Evolutionary conservation across 495 filamentous ascomycete genomes (phyloP).

Genomic region (Penicillium malachiteum): DNA sequence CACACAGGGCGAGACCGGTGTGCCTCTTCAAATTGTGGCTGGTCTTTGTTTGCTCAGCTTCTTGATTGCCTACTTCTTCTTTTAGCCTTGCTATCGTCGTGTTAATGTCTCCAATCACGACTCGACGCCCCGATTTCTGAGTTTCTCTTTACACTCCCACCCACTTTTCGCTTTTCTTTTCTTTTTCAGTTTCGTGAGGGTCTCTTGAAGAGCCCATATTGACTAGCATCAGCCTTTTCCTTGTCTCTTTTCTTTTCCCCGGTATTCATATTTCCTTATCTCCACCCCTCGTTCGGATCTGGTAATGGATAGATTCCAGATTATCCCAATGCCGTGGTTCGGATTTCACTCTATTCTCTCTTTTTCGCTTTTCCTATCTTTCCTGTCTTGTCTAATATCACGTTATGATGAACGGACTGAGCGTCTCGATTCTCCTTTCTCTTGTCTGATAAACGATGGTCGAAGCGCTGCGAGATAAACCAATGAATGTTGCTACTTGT

Average conservation of each 20-base stretch:
- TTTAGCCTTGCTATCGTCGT: constrained; percentile 52
- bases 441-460: constrained; percentile 24
- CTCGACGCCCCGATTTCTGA: constrained; percentile 19
- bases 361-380: constrained; percentile 11
- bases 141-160: background rate
- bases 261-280: constrained; percentile 22
- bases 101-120: constrained; percentile 25
- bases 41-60: constrained; percentile 84
- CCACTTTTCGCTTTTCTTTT: background rate
- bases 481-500: constrained; percentile 11
- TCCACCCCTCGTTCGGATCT: constrained; percentile 3
- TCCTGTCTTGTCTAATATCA: constrained; percentile 31
- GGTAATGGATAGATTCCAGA: constrained; percentile 1
- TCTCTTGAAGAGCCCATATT: constrained; percentile 28
- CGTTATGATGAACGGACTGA: constrained; percentile 30
- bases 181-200: constrained; percentile 18
- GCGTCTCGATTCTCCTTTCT: constrained; percentile 18
- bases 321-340: constrained; percentile 8
- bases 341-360: constrained; percentile 16
- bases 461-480: constrained; percentile 9
- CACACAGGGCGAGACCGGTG: constrained; percentile 58
- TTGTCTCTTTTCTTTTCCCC: constrained; percentile 19
- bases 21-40: constrained; percentile 84
- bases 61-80: constrained; percentile 91
- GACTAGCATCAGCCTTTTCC: constrained; percentile 29